These are phyloP conservation scores for Sporothrix pseudoabietina DNA, from an alignment of 2,329 filamentous ascomycete species.

Conservation along the genomic window DNA sequence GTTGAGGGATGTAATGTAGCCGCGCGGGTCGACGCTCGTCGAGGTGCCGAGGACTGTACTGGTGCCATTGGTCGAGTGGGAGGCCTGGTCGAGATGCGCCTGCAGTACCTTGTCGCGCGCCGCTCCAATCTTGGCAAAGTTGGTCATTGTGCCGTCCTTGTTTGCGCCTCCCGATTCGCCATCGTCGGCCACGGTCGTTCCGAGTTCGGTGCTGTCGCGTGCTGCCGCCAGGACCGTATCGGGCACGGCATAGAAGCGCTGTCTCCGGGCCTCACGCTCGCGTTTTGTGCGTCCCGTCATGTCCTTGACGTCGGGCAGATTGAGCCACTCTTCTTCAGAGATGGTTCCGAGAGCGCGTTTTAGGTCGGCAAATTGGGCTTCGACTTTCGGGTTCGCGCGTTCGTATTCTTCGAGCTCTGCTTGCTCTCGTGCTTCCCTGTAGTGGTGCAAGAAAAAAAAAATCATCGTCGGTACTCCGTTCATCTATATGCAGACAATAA, in stretches of 20 bases:
- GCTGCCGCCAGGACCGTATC: constrained; percentile 93
- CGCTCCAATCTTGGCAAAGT: constrained; percentile 95
- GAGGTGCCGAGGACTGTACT: constrained; percentile 76
- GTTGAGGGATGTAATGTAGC: constrained; percentile 89
- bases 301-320: constrained; percentile 92
- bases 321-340: constrained; percentile 95
- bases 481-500: constrained; percentile 68
- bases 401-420: constrained; percentile 94
- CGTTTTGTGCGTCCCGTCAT: constrained; percentile 92
- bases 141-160: constrained; percentile 90
- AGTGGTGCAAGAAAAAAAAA: constrained; percentile 36
- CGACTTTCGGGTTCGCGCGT: constrained; percentile 95
- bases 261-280: constrained; percentile 76
- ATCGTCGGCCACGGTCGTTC: constrained; percentile 86
- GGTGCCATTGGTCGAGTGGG: constrained; percentile 71
- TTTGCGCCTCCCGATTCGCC: constrained; percentile 47
- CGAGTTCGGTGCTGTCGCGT: constrained; percentile 75
- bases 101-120: constrained; percentile 94
- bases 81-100: constrained; percentile 71
- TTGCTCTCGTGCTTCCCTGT: constrained; percentile 90
- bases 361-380: constrained; percentile 94
- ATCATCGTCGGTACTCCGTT: constrained; percentile 72
- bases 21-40: constrained; percentile 90
- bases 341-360: constrained; percentile 88
- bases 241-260: constrained; percentile 93